Evolutionary conservation across 2,329 filamentous ascomycete species (phyloP), one percentile per base, ranked within the genome.

Genomic region (Fusarium chaquense): DNA sequence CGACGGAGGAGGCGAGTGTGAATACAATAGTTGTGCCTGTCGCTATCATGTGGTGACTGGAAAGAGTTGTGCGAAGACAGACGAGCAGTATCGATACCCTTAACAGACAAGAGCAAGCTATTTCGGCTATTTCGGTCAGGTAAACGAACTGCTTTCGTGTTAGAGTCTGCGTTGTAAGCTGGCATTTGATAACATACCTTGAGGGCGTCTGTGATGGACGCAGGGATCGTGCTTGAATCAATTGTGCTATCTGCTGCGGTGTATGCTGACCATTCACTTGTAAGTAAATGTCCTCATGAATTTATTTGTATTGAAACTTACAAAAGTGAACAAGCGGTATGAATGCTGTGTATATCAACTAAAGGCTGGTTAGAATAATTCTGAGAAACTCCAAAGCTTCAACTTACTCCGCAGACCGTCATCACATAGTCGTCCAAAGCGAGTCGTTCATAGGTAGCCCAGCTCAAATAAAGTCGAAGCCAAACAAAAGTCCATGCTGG

Each of bases 381-480:
- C 16, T 8, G 11, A 10, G 35, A 22, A 13, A 28, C 33, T 8
- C 11, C 6, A 6, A 6, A 24, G 3, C 3, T 28, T 26, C 18
- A 33, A 60, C 78, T 41, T 71, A 81, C 79, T 59, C 74, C 72
- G 20, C 78, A 75, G n/a, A 73, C 65, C 6, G 79, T 65, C 73
- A 82, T 79, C 20, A 82, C 70, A 66, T 79, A 82, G 64, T 83
- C 82, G 49, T 83, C 81, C 6, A 77, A 18, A 28, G 77, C 78
- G 24, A 79, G 76, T 7, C 72, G 62, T 7, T 73, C 67, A 9
- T 74, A 64, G 8, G 75, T 77, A 36, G 62, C 73, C 78, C 78
- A 79, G 15, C 81, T 73, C 18, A 76, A 76, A 47, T 77, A 82
- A 6, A 83, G 58, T n/a, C 82, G 76, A 24, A 82, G 47, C 33